Evolutionary conservation across 1,284 basidiomycete genomes (phyloP).

Genomic region (Clitocybe nebularis): DNA sequence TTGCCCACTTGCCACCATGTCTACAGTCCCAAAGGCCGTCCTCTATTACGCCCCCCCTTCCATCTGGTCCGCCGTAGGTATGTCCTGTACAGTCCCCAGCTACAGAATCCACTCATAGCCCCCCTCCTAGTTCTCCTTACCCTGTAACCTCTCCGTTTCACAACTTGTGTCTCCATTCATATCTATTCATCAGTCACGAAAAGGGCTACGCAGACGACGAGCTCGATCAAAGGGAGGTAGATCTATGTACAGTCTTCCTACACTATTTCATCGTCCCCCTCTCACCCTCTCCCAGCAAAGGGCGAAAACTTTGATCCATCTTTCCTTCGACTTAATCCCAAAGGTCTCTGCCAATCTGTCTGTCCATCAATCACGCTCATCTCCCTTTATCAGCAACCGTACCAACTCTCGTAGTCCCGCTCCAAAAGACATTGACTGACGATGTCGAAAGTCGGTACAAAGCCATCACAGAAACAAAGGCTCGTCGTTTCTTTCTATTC

Average conservation of each 20-base stretch:
- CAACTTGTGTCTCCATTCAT: slow-evolving; percentile 4
- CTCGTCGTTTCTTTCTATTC: slow-evolving; percentile 21
- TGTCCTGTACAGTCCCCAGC: slow-evolving; percentile 16
- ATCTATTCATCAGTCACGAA: slow-evolving; percentile 45
- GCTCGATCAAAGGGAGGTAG: slow-evolving; percentile 57
- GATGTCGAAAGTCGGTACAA: slow-evolving; percentile 81
- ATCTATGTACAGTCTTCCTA: slow-evolving; percentile 44
- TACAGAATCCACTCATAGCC: slow-evolving; percentile 5
- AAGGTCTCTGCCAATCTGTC: slow-evolving; percentile 40
- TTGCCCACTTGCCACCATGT: slow-evolving; percentile 19
- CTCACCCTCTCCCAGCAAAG: slow-evolving; percentile 38
- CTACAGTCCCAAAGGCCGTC: slow-evolving; percentile 51
- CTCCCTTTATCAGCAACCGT: slow-evolving; percentile 77
- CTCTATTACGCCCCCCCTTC: slow-evolving; percentile 54
- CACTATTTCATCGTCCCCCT: neutral
- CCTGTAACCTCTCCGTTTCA: slow-evolving; percentile 34
- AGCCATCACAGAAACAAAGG: slow-evolving; percentile 74
- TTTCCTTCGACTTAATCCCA: slow-evolving; percentile 74
- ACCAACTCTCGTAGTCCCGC: slow-evolving; percentile 80
- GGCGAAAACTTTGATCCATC: slow-evolving; percentile 66
- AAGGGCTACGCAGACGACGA: slow-evolving; percentile 74
- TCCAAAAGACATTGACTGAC: slow-evolving; percentile 64
- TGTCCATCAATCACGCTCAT: neutral
- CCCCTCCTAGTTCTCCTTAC: slow-evolving; percentile 38
- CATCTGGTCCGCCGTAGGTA: slow-evolving; percentile 62